phyloP scores from a whole-genome alignment of 768 basidiomycete genomes.

The Boletus rubroflammeus region DNA sequence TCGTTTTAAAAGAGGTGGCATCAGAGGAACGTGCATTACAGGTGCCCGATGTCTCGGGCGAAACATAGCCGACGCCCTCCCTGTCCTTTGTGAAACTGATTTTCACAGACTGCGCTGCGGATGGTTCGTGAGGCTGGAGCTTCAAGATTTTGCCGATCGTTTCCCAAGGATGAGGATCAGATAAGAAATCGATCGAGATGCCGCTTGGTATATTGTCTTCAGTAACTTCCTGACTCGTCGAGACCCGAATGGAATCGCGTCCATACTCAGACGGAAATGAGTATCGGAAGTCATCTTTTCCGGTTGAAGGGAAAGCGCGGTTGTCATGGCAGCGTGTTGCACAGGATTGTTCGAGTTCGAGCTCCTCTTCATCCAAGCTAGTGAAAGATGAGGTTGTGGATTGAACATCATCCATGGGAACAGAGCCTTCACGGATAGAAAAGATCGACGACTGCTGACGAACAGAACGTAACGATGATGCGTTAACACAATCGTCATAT shows the following conservation, averaged over 20 bases:
- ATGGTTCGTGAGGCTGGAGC: conserved; percentile 6
- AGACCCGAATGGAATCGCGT: background rate
- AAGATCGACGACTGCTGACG: background rate
- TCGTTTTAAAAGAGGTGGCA: background rate
- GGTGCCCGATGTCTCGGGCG: background rate
- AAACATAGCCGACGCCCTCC: conserved; percentile 27
- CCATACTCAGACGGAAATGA: background rate
- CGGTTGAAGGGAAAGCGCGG: background rate
- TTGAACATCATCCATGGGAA: background rate
- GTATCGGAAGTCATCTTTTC: background rate
- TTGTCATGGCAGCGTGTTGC: background rate
- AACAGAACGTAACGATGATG: background rate
- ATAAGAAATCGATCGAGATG: conserved; percentile 24
- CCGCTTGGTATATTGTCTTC: background rate
- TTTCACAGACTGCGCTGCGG: background rate
- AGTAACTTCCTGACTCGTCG: background rate
- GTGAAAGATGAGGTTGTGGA: background rate
- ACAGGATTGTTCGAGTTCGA: background rate
- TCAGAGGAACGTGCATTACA: background rate
- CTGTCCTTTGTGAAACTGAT: conserved; percentile 21
- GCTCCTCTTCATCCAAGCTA: background rate
- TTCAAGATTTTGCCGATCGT: conserved; percentile 28
- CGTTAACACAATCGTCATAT: background rate
- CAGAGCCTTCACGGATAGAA: background rate
- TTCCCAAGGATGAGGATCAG: conserved; percentile 32